Evolutionary conservation across 1,284 basidiomycete genomes (phyloP).

Genomic region (Pascua guehoae): DNA sequence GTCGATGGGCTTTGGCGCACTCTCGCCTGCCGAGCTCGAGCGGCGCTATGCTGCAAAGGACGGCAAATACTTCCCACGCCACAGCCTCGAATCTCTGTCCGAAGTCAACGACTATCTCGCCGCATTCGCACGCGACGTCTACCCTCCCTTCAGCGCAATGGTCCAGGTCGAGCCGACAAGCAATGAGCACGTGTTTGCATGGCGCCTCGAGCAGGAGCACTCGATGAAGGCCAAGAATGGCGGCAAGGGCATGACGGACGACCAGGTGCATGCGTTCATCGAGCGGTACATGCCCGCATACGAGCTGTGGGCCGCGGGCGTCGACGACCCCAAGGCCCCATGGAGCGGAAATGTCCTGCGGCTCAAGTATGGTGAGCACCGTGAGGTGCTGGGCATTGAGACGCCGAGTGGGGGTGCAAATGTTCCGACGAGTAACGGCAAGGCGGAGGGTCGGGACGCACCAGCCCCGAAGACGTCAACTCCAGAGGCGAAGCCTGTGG

Average conservation of each 20-base stretch:
- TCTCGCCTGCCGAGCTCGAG: constrained; percentile 43
- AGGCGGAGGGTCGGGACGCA: no score
- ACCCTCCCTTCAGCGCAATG: constrained; percentile 28
- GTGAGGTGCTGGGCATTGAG: constrained; percentile 30
- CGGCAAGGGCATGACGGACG: constrained; percentile 81
- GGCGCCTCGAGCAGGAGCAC: constrained; percentile 83
- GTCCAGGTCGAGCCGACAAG: constrained; percentile 34
- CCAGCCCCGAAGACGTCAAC: no score
- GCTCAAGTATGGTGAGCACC: constrained; percentile 30
- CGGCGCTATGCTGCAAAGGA: constrained; percentile 34
- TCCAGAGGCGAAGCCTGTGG: no score
- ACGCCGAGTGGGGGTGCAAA: neutral
- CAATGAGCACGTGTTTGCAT: constrained; percentile 50
- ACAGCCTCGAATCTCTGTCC: constrained; percentile 22
- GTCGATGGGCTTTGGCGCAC: constrained; percentile 51
- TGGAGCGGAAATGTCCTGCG: constrained; percentile 34
- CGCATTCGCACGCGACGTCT: constrained; percentile 24
- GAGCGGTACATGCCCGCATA: constrained; percentile 44
- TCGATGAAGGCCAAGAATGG: constrained; percentile 78
- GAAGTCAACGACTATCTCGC: constrained; percentile 33
- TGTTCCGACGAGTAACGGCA: no score
- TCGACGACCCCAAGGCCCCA: constrained; percentile 18
- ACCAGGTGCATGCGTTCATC: constrained; percentile 65
- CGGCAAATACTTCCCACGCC: constrained; percentile 25
- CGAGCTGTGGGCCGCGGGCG: constrained; percentile 22